Evolutionary conservation across 768 basidiomycete species (phyloP).

Genomic region (Macrolepiota dolichaula): DNA sequence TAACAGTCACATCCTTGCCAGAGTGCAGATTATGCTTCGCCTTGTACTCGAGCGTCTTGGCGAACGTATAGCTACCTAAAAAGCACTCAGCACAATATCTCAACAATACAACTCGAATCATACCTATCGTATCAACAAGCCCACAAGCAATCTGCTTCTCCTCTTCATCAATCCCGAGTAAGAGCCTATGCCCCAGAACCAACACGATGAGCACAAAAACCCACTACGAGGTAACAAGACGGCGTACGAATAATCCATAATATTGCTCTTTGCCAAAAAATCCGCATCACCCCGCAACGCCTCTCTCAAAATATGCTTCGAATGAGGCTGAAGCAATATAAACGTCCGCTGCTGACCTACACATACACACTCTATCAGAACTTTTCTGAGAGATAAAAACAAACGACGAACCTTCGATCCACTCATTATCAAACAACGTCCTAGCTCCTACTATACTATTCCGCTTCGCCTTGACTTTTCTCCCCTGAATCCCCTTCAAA

Average conservation of each 20-base stretch:
- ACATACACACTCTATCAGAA: neutral
- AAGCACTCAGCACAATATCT: neutral
- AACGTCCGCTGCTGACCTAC: constrained; percentile 63
- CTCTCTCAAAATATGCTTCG: constrained; percentile 66
- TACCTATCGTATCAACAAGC: constrained; percentile 81
- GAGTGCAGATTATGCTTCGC: constrained; percentile 74
- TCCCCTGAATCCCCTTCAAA: constrained; percentile 78
- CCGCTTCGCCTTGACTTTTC: constrained; percentile 55
- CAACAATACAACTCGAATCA: neutral
- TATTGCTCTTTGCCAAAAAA: constrained; percentile 70
- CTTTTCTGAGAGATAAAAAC: neutral
- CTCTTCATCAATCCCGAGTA: constrained; percentile 70
- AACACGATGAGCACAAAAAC: neutral
- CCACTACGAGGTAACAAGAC: constrained; percentile 20
- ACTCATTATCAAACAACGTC: constrained; percentile 80
- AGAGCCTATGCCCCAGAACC: constrained; percentile 37
- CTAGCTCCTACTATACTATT: constrained; percentile 38
- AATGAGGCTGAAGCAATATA: constrained; percentile 67
- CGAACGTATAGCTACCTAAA: constrained; percentile 78
- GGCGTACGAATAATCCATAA: constrained; percentile 84
- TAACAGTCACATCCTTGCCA: constrained; percentile 71
- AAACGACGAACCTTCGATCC: constrained; percentile 63
- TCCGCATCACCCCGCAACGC: constrained; percentile 70
- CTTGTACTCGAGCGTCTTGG: constrained; percentile 84
- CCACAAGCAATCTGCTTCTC: constrained; percentile 71